Percentiles rank a stretch among this genome's conserved stretches.
Evolutionary conservation across 1,139 yeast species (phyloP).

Genomic region (Saccharomyces hybrid): DNA sequence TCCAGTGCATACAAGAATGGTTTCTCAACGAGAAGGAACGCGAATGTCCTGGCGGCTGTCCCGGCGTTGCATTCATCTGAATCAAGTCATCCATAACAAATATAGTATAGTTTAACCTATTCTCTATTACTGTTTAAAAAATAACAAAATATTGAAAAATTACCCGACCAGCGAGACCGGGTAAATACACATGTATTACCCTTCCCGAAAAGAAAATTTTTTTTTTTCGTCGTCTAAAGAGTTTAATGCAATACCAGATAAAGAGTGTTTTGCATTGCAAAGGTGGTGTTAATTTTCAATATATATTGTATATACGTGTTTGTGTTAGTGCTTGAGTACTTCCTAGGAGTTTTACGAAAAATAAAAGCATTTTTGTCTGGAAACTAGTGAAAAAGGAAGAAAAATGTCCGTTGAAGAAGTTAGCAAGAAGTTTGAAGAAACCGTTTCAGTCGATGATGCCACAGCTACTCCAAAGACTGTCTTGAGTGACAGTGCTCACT

Average conservation of each 20-base stretch:
- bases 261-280: background rate
- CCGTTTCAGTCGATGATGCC: constrained; percentile 18
- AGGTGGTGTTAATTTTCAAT: background rate
- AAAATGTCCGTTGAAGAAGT: constrained; percentile 33
- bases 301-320: background rate
- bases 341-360: constrained; percentile 4
- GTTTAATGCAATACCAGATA: background rate
- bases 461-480: constrained; percentile 22
- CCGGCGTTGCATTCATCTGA: background rate
- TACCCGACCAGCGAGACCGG: background rate
- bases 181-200: background rate
- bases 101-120: background rate
- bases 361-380: constrained; percentile 1
- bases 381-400: constrained; percentile 1
- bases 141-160: background rate
- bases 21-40: constrained; percentile 52
- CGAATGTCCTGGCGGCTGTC: constrained; percentile 80
- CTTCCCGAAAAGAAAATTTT: background rate
- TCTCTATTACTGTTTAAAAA: background rate
- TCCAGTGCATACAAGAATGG: constrained; percentile 74
- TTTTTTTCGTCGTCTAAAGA: background rate
- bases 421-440: constrained; percentile 28
- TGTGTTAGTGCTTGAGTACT: constrained; percentile 1
- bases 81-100: background rate
- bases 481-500: constrained; percentile 26